phyloP scores from a whole-genome alignment of 768 basidiomycete genomes.

The Lentinula guzmanii region DNA sequence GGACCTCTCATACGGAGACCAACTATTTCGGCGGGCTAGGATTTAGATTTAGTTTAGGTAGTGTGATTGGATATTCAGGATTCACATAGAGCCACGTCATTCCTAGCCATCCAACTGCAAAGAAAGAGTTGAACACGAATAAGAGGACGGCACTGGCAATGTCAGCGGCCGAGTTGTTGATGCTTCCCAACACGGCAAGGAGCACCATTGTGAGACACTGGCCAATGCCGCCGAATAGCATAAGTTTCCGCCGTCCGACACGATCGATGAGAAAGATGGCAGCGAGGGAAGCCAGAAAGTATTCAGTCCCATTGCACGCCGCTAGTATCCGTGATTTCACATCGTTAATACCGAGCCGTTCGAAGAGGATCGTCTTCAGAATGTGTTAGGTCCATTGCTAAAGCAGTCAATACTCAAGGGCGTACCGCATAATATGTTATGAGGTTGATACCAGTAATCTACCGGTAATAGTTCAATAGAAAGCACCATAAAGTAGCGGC shows the following conservation, averaged over 20 bases:
- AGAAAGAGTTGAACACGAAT: constrained; percentile 70
- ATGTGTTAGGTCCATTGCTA: not conserved
- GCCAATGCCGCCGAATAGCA: constrained; percentile 65
- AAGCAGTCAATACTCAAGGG: not conserved
- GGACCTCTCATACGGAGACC: constrained; percentile 56
- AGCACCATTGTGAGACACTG: constrained; percentile 53
- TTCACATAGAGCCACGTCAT: constrained; percentile 68
- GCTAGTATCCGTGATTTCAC: constrained; percentile 56
- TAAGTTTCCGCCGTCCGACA: constrained; percentile 65
- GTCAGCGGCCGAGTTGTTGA: constrained; percentile 40
- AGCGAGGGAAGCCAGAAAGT: constrained; percentile 64
- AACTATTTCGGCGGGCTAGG: constrained; percentile 53
- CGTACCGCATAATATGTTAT: constrained; percentile 50
- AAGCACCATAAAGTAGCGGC: not conserved
- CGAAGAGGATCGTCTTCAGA: constrained; percentile 45
- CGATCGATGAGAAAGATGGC: constrained; percentile 70
- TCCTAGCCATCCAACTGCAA: constrained; percentile 65
- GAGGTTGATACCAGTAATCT: constrained; percentile 58
- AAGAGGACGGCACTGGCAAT: constrained; percentile 48
- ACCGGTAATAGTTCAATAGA: not conserved
- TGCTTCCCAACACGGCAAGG: constrained; percentile 50
- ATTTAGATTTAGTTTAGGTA: not conserved
- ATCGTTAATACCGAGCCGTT: constrained; percentile 52
- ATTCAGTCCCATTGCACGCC: constrained; percentile 67
- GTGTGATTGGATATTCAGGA: not conserved